Conservation (phyloP, 441 rosid genomes). For the Adansonia grandidieri region DNA sequence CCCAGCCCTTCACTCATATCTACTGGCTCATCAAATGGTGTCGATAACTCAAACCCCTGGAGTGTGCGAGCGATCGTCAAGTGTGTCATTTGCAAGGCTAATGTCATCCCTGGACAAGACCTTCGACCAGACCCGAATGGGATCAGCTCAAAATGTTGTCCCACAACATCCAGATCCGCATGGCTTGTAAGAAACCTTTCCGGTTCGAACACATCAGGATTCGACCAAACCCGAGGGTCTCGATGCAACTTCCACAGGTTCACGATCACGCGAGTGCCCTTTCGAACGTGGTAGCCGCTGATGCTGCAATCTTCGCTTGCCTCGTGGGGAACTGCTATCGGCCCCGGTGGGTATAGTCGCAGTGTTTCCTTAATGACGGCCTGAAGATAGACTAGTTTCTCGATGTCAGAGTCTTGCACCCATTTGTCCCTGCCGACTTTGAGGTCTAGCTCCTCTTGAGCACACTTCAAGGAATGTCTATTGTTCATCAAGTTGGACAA, state of each 20-base stretch:
- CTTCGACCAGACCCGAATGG: constrained; percentile 55
- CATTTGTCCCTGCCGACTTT: constrained; percentile 31
- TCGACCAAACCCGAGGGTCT: constrained; percentile 44
- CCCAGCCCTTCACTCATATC: constrained; percentile 55
- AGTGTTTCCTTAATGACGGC: constrained; percentile 41
- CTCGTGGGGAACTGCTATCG: constrained; percentile 29
- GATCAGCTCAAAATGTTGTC: constrained; percentile 43
- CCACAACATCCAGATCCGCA: constrained; percentile 35
- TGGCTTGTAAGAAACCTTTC: constrained; percentile 48
- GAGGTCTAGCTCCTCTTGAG: constrained; percentile 36
- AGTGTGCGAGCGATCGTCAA: constrained; percentile 42
- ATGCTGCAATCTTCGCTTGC: constrained; percentile 34
- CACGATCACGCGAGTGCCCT: constrained; percentile 34
- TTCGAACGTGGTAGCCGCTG: constrained; percentile 24
- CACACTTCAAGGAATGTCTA: constrained; percentile 19
- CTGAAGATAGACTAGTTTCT: constrained; percentile 31
- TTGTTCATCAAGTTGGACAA: constrained; percentile 34
- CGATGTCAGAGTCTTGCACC: constrained; percentile 34
- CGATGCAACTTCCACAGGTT: constrained; percentile 44
- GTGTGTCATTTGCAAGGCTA: constrained; percentile 42
- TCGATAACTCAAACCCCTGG: constrained; percentile 46
- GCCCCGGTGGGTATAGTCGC: constrained; percentile 36
- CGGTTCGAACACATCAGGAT: constrained; percentile 38
- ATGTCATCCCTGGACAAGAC: constrained; percentile 50
- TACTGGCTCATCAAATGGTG: constrained; percentile 28